Base-by-base conservation (phyloP, 441 rosid genomes). In the Dalechampia spathulata region DNA sequence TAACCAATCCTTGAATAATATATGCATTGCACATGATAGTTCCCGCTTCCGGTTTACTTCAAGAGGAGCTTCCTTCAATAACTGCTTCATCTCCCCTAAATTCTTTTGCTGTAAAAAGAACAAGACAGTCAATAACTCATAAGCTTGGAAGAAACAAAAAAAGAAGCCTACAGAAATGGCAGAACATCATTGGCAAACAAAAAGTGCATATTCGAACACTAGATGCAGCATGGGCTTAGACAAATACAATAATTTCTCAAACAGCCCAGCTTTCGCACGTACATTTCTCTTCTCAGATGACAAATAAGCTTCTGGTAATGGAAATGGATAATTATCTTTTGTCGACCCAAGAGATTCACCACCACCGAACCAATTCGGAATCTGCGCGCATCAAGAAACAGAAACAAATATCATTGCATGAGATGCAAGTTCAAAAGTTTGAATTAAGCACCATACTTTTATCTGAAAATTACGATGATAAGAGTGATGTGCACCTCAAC, bases 1-100 rank as follows among this genome's bases (percentile, higher is more conserved):
- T 43, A 94, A 78, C 99, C 99, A 94, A 70, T 94, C 99, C 65
- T 86, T 94, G 81, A 94, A 94, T 78, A 81, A 79, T 34, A 83
- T 76, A 73, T 94, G 99, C 50, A 94, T 77, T 30, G 99, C 98
- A 61, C 65, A 72, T 0, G 96, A 84, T 30, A 90, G 61, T 70
- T 94, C 99, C 49, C 84, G 78, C 75, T 86, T 90, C 64, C 83
- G 78, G 72, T 70, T 87, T 62, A 86, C 99, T 80, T 84, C 98
- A 17, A 90, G 77, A 14, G 87, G 83, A 27, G 86, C 68, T 65
- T 86, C 95, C 66, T 75, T 84, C 72, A 94, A 57, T 25, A 76
- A 69, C 55, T 83, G 85, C 72, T 85, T 87, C 58, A 85, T 70
- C 76, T 90, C 98, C 58, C 65, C 85, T 41, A 87, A 80, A 68